Evolutionary conservation across 2,329 filamentous ascomycete species (phyloP), one percentile per base, ranked within the genome.

Genomic region (Verticillium nubilum): DNA sequence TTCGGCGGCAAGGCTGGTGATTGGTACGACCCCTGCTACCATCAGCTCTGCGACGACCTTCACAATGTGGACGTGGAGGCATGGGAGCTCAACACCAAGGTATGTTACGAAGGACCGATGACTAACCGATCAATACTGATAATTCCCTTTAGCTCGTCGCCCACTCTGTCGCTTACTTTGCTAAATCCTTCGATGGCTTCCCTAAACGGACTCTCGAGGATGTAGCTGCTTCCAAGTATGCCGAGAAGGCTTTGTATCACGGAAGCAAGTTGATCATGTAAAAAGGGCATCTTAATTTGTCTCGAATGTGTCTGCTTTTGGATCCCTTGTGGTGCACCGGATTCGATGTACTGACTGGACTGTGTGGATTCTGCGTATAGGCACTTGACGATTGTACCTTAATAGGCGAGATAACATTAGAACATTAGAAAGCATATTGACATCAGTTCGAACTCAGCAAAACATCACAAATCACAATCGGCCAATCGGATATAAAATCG

Each of bases 1-100:
- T 94, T 92, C 70, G 90, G 90, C n/a, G 90, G 90, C 37, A 76
- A 79, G 62, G 87, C 85, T 1, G 89, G 83, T 23, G 74, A 80
- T 27, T 81, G 80, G 77, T 83, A 82, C 63, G 81, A 88, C 67
- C 76, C 78, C 42, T 84, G 83, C 76, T 86, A 87, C 67, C 83
- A 88, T 68, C 78, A 86, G 70, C 74, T 87, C 26, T 86, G 85
- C 63, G 86, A 88, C 63, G 79, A 84, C 60, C 70, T 85, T 27
- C 67, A 67, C 66, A 87, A 88, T 63, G 71, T 87, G 61, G 83
- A 86, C 69, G 65, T 80, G 62, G 84, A 80, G 2, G 84, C 85
- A 2, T 87, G 83, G 83, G 79, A 84, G 65, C 63, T 82, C 27
- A 87, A 86, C 71, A 83, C 84, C 7, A 83, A 84, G 78, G 81